Evolutionary conservation across 441 rosid genomes (phyloP), one percentile per base, ranked within the genome.

Genomic region (Syzygium malaccense): DNA sequence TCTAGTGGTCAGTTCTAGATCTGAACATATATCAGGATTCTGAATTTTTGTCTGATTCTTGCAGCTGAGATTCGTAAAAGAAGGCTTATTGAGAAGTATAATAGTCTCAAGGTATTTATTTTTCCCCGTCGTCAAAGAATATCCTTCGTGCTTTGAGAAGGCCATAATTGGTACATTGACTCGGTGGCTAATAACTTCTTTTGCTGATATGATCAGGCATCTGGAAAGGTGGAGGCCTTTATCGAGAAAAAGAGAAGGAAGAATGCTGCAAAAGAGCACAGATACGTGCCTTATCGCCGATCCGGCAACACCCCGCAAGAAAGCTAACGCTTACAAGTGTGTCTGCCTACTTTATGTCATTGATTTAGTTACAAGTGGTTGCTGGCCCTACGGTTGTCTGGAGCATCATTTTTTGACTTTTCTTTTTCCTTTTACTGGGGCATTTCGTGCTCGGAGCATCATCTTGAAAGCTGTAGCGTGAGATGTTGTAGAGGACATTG

Each of bases 31-130:
- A 55, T 48, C 80, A 32, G 55, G 86, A 83, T 87, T 20, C 91
- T 91, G 88, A 92, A 71, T 54, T 87, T 91, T 41, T 86, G 56
- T 90, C 18, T 28, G 78, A 11, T 56, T 79, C 89, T 87, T 94
- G 93, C 98, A 97, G 98, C 99, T 18, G 98, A 97, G 90, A 93
- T 97, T 88, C 93, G 94, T 85, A 95, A 94, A 90, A 97, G 95
- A 89, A 89, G 92, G 88, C 98, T 97, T 58, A 55, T 95, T 45
- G 96, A 95, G 87, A 95, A 98, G 88, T 97, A 92, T 94, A 95
- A 94, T 88, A 91, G 87, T 87, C 99, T 98, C 92, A 96, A 96
- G 99, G 98, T 96, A 92, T 58, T 23, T 4, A 45, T 86, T 85
- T 53, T 32, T n/a, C 62, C 32, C 53, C 60, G 13, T 28, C 30